Evolutionary conservation across 192 early-diverging fungal genomes (phyloP), one percentile per base, ranked within the genome.

Genomic region (Thoreauomyces humboldtii): DNA sequence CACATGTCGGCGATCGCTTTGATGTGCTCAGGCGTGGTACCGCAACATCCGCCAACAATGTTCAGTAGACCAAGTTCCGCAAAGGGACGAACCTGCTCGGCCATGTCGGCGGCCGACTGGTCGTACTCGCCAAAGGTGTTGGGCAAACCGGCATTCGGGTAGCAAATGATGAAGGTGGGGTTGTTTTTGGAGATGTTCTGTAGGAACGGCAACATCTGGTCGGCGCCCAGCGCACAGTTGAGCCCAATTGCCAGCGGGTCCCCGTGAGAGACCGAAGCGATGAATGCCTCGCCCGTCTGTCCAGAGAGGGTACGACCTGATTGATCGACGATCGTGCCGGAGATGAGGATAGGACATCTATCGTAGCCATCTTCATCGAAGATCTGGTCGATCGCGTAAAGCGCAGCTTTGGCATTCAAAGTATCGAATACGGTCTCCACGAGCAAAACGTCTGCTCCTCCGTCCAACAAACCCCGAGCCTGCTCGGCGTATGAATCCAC

Each of bases 341-440:
- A 69, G 17, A 82, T 66, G 50, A 73, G 63, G 43, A 79, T 50
- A 29, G 69, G 70, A 33, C 28, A 21, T 15, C 72, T 51, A 47
- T 73, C 70, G 63, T 92, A 98, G 14, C 81, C 84, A 35, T 86
- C 87, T 42, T 91, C 87, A 28, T 91, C 86, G 60, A 95, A 90
- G 35, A 91, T 77, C 6, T 83, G 65, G 74, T 95, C 93, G 66
- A 96, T 89, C 14, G 95, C 95, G 80, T 85, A 98, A 33, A 96
- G 69, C 1, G 92, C 95, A 2, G 95, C 95, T 76, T 98, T 98
- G 53, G 92, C 91, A 61, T 98, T 98, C n/a, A 95, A 76, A 21
- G 95, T 98, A 74, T 98, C 95, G 65, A 98, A 98, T 71, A 98
- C 92, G 32, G 95, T 98, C 71, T 98, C 95, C 0, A 98, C 91